Evolutionary conservation across 2,329 filamentous ascomycete species (phyloP).

Genomic region (Apiospora marii): DNA sequence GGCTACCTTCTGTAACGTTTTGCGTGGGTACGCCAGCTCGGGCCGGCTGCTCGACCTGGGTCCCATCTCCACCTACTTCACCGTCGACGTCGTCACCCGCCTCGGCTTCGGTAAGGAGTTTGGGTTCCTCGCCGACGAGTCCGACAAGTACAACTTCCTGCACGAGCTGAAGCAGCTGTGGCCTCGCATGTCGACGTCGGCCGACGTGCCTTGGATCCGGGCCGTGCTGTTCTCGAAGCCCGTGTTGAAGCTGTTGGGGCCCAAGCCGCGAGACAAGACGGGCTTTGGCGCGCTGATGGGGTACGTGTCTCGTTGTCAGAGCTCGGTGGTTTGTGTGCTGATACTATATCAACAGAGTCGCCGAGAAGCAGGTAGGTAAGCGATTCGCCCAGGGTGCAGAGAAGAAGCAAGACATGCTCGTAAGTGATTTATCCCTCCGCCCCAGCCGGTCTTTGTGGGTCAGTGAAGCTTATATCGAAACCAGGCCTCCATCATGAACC

Average conservation of each 20-base stretch:
- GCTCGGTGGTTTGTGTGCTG: not conserved
- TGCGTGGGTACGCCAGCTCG: conserved; percentile 41
- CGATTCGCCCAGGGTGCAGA: conserved; percentile 52
- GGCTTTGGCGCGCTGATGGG: conserved; percentile 40
- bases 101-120: conserved; percentile 58
- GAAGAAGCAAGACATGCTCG: conserved; percentile 58
- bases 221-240: conserved; percentile 43
- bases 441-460: too few species aligned
- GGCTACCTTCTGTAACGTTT: conserved; percentile 49
- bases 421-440: conserved; percentile 26
- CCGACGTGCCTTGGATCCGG: conserved; percentile 51
- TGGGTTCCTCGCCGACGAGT: conserved; percentile 52
- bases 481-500: conserved; percentile 35
- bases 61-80: conserved; percentile 54
- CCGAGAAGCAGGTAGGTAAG: conserved; percentile 51
- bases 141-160: conserved; percentile 54
- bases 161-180: conserved; percentile 46
- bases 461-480: too few species aligned
- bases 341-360: conserved; percentile 46
- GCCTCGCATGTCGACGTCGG: conserved; percentile 47
- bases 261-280: conserved; percentile 43
- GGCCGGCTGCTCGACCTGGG: conserved; percentile 52
- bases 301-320: conserved; percentile 30
- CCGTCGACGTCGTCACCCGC: conserved; percentile 59
- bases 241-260: conserved; percentile 45